Base-by-base conservation (phyloP, 164 flowering plant species). In the Kalanchoe fedtschenkoi region DNA sequence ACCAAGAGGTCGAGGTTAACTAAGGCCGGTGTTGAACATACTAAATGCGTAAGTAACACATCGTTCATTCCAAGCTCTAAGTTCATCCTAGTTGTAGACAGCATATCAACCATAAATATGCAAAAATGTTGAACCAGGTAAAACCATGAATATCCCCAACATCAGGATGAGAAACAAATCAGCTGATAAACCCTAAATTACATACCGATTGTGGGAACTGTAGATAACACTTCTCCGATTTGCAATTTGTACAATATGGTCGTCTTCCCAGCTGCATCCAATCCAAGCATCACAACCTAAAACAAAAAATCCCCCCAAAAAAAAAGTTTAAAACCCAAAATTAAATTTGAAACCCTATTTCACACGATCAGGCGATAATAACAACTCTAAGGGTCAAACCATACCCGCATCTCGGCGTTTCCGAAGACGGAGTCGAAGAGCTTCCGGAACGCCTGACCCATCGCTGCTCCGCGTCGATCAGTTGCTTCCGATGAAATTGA, bases 251-350 rank as follows among this genome's bases (percentile, higher is more conserved):
- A 90, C 53, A 93, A 74, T 67, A 93, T 87, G 17, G 99, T 93
- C 53, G 99, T 93, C 79, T 93, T 93, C 21, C 99, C 99, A 67
- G 99, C 97, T 42, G 97, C 99, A 78, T 93, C 99, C 73, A 93
- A 79, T n/a, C 99, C 99, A 68, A 93, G 91, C 99, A 93, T 93
- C 66, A 93, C 97, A 80, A 93, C 99, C 99, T 93, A 77, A 24
- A 55, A 32, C 71, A 76, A 11, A 30, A 51, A 26, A 51, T 10
- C 5, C 26, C 33, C 35, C 61, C 61, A 68, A n/a, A 41, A 46
- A 2, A 55, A 55, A 28, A 66, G 44, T 17, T 16, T 14, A 15
- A 19, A 44, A 44, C 51, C 51, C 51, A n/a, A 44, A 19, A n/a
- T 44, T 2, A 13, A 4, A 42, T 21, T 5, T 2, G 5, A 42